Percentiles rank a stretch among this genome's conserved stretches.
These are phyloP conservation scores for Meredithiella fracta DNA, from an alignment of 2,329 filamentous ascomycete species.

Conservation along the genomic window DNA sequence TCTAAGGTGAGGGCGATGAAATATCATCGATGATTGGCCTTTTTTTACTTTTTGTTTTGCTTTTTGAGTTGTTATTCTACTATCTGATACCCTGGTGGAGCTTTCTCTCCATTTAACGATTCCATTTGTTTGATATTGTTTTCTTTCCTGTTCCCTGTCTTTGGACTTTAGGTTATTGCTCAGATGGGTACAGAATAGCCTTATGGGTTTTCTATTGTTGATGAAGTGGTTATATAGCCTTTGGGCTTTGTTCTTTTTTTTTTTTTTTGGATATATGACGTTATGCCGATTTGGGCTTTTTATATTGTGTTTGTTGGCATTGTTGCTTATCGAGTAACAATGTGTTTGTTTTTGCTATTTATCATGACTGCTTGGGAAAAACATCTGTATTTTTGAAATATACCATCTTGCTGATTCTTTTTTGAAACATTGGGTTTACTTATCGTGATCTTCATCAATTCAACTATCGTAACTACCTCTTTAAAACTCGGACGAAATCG, in stretches of 20 bases:
- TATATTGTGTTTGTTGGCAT: neutral
- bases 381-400: neutral
- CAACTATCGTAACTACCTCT: neutral
- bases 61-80: neutral
- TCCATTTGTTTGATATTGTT: conserved; percentile 1
- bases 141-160: neutral
- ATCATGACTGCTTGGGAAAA: neutral
- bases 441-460: neutral
- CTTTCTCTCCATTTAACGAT: neutral
- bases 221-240: neutral
- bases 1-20: conserved; percentile 8
- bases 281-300: neutral
- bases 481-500: neutral
- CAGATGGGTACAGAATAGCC: neutral
- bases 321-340: neutral
- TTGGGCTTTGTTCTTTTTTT: neutral
- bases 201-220: neutral
- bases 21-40: neutral
- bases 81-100: neutral
- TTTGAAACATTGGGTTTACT: neutral
- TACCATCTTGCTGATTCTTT: neutral
- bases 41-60: neutral
- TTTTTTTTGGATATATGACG: conserved; percentile 2
- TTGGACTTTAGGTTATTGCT: neutral
- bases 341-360: neutral